A percentile compares a stretch with the other conserved stretches of the same genome.
phyloP scores from a whole-genome alignment of 2,329 filamentous ascomycete species.

The Beauveria caledonica region DNA sequence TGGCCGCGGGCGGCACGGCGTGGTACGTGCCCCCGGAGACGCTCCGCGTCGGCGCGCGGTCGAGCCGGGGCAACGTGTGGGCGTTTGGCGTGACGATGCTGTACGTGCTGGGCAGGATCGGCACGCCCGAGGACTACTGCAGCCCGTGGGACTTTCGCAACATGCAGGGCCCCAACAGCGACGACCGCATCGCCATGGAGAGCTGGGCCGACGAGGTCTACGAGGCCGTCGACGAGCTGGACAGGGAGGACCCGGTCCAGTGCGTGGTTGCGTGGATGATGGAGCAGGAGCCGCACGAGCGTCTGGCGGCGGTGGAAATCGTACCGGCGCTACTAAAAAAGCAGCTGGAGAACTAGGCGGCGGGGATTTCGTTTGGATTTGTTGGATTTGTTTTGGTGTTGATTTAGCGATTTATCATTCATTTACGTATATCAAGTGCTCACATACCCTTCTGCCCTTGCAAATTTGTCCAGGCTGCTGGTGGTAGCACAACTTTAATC shows the following conservation, averaged over 20 bases:
- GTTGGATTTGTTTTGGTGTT: neutral
- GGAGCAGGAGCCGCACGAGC: neutral
- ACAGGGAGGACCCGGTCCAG: neutral
- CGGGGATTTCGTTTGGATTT: neutral
- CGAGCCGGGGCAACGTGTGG: constrained; percentile 8
- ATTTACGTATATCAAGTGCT: too few species aligned
- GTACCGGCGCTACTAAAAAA: neutral
- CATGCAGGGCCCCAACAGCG: neutral
- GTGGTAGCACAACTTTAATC: neutral
- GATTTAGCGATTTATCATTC: neutral
- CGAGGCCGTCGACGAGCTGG: neutral
- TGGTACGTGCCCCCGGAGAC: constrained; percentile 8
- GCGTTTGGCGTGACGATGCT: constrained; percentile 14
- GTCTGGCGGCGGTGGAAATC: neutral
- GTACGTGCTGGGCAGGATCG: constrained; percentile 8
- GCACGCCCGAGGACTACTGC: neutral
- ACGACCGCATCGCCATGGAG: neutral
- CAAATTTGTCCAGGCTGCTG: too few species aligned
- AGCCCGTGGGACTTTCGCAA: neutral
- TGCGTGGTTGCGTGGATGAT: neutral
- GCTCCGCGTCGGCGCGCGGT: neutral
- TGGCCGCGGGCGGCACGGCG: neutral
- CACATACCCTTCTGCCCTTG: too few species aligned
- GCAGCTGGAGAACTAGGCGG: neutral
- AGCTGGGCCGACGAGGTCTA: neutral